These are phyloP conservation scores for Curvularia spicifera DNA, from an alignment of 2,329 filamentous ascomycete species.

Conservation along the genomic window DNA sequence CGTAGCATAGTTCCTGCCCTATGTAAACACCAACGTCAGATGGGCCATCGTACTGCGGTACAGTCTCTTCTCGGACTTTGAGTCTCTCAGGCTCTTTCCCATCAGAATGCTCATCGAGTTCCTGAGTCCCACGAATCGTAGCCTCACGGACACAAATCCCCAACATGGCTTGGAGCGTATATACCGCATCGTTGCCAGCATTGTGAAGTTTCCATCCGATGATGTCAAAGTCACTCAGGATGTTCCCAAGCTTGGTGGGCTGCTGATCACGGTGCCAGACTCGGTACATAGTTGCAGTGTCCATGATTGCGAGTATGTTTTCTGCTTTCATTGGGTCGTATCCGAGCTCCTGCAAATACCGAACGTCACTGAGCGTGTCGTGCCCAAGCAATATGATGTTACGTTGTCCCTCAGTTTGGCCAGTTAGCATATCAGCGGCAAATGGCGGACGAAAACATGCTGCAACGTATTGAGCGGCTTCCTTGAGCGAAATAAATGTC, in stretches of 20 bases:
- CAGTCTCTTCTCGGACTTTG: conserved; percentile 22
- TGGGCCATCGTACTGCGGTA: conserved; percentile 7
- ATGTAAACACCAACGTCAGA: neutral
- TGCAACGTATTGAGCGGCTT: conserved; percentile 57
- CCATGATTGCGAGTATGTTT: conserved; percentile 69
- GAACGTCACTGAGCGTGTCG: conserved; percentile 70
- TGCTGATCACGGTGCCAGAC: conserved; percentile 63
- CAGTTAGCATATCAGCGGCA: conserved; percentile 37
- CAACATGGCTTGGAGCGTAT: conserved; percentile 77
- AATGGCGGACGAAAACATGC: conserved; percentile 65
- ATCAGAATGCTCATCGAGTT: conserved; percentile 31
- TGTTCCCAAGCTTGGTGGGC: conserved; percentile 62
- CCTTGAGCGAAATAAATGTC: conserved; percentile 59
- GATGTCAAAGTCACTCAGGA: conserved; percentile 71
- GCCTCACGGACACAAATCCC: conserved; percentile 61
- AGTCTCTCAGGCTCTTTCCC: conserved; percentile 34
- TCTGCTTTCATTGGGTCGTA: conserved; percentile 63
- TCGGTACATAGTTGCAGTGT: conserved; percentile 76
- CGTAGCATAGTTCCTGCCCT: conserved; percentile 6
- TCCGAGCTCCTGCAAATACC: conserved; percentile 69
- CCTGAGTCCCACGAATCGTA: conserved; percentile 40
- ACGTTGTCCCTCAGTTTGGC: conserved; percentile 50
- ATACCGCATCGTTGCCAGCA: conserved; percentile 83
- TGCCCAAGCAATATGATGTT: conserved; percentile 83
- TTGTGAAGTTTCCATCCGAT: conserved; percentile 75